These are phyloP conservation scores for Rhodosporidiobolus odoratus DNA, from an alignment of 768 basidiomycete genomes.

Conservation along the genomic window DNA sequence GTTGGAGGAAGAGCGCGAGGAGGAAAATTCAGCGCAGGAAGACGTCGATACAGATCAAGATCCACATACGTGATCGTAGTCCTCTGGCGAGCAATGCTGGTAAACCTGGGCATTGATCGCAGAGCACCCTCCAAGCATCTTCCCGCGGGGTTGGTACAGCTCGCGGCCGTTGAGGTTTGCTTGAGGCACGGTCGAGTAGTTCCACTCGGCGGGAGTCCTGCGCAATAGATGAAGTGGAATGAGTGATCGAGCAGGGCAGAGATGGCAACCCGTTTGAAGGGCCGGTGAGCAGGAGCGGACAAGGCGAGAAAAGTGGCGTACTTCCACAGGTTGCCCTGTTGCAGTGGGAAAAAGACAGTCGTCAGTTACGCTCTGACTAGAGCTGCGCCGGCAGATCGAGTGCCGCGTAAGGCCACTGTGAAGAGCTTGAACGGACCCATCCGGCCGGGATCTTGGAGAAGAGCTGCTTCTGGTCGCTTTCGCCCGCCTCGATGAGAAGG, in stretches of 20 bases:
- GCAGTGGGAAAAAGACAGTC: neutral
- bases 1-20: too few relatives aligned
- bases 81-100: constrained; percentile 35
- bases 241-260: neutral
- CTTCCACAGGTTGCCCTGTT: constrained; percentile 21
- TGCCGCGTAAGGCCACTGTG: neutral
- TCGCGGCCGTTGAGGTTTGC: constrained; percentile 2
- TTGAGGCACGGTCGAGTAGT: constrained; percentile 22
- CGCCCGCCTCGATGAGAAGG: constrained; percentile 37
- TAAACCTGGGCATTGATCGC: constrained; percentile 36
- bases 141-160: constrained; percentile 35
- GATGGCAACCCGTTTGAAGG: neutral
- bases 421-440: constrained; percentile 16
- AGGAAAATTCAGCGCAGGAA: too few relatives aligned
- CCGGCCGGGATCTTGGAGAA: constrained; percentile 28
- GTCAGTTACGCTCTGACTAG: too few relatives aligned
- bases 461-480: constrained; percentile 31
- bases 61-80: constrained; percentile 34
- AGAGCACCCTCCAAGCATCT: constrained; percentile 38
- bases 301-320: neutral
- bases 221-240: neutral
- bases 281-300: neutral
- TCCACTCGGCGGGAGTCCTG: constrained; percentile 35
- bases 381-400: neutral
- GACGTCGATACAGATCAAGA: too few relatives aligned